Conservation (phyloP, 495 filamentous ascomycete genomes). For the Hypoxylon intermedium region DNA sequence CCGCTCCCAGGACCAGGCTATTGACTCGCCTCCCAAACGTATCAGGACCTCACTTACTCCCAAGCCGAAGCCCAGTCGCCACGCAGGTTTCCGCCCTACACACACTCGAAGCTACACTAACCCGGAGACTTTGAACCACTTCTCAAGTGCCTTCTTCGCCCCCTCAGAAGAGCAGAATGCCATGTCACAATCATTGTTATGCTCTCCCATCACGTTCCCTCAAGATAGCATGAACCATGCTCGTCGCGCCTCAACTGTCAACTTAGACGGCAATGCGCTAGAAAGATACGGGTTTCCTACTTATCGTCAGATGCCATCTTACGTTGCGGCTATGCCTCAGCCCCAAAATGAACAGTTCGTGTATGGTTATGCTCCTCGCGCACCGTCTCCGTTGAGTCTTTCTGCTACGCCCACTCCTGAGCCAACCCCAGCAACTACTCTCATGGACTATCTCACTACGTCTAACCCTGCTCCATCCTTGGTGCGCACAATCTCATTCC, state of each 20-base stretch:
- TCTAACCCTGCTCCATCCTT: slow-evolving; percentile 81
- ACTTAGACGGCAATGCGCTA: slow-evolving; percentile 69
- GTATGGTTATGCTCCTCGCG: slow-evolving; percentile 51
- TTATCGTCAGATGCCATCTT: slow-evolving; percentile 78
- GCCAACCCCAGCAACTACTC: slow-evolving; percentile 65
- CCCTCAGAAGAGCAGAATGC: slow-evolving; percentile 45
- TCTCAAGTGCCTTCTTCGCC: slow-evolving; percentile 56
- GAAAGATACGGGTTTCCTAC: slow-evolving; percentile 79
- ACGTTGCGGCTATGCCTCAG: slow-evolving; percentile 58
- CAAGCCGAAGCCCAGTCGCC: slow-evolving; percentile 32
- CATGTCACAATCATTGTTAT: slow-evolving; percentile 56
- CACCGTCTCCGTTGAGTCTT: slow-evolving; percentile 59
- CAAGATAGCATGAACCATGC: slow-evolving; percentile 55
- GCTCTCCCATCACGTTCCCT: slow-evolving; percentile 72
- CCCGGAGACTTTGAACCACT: slow-evolving; percentile 63
- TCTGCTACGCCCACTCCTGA: slow-evolving; percentile 52
- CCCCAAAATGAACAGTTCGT: slow-evolving; percentile 53
- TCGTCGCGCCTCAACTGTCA: slow-evolving; percentile 71
- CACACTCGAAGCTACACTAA: slow-evolving; percentile 73
- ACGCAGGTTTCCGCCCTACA: slow-evolving; percentile 52
- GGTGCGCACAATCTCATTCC: slow-evolving; percentile 79
- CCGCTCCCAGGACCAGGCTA: slow-evolving; percentile 80
- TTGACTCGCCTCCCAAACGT: slow-evolving; percentile 56
- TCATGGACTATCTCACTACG: slow-evolving; percentile 78
- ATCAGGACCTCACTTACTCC: slow-evolving; percentile 47